Percentiles rank a stretch among this genome's conserved stretches.
These are phyloP conservation scores for Hypomontagnella monticulosa DNA, from an alignment of 495 filamentous ascomycete species.

Conservation along the genomic window DNA sequence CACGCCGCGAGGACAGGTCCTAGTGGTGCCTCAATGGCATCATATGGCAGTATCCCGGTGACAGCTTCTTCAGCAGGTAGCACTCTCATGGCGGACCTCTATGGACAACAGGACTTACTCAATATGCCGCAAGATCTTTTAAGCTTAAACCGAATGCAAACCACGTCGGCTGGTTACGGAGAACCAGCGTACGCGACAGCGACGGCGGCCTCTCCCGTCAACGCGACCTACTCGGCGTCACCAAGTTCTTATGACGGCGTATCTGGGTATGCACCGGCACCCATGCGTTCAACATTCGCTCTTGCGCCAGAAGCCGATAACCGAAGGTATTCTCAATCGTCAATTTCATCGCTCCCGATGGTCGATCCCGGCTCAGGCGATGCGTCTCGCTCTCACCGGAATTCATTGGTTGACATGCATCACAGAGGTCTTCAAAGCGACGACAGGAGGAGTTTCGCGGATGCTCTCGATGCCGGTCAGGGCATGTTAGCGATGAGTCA, in stretches of 20 bases:
- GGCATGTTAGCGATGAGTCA: slow-evolving; percentile 98
- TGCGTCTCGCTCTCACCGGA: slow-evolving; percentile 58
- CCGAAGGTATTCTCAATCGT: slow-evolving; percentile 90
- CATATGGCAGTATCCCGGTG: slow-evolving; percentile 72
- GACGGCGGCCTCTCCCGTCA: slow-evolving; percentile 67
- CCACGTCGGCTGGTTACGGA: slow-evolving; percentile 60
- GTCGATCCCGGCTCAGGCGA: slow-evolving; percentile 52
- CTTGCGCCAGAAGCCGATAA: slow-evolving; percentile 67
- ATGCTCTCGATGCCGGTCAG: slow-evolving; percentile 83
- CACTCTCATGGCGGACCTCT: slow-evolving; percentile 72
- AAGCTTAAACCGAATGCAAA: slow-evolving; percentile 62
- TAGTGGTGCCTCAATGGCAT: slow-evolving; percentile 74
- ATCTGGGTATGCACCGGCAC: slow-evolving; percentile 67
- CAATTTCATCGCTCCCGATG: slow-evolving; percentile 69
- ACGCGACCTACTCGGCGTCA: slow-evolving; percentile 72
- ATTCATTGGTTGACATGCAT: slow-evolving; percentile 69
- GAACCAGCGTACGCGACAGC: slow-evolving; percentile 60
- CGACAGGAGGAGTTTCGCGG: slow-evolving; percentile 73
- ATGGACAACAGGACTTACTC: slow-evolving; percentile 75
- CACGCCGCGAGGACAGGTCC: slow-evolving; percentile 66
- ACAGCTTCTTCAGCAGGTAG: slow-evolving; percentile 78
- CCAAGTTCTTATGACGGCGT: slow-evolving; percentile 73
- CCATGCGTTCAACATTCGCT: slow-evolving; percentile 68
- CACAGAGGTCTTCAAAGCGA: slow-evolving; percentile 68
- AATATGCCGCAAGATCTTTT: slow-evolving; percentile 78